Base-by-base conservation (phyloP, 495 filamentous ascomycete genomes). In the Glutinoglossum americanum region DNA sequence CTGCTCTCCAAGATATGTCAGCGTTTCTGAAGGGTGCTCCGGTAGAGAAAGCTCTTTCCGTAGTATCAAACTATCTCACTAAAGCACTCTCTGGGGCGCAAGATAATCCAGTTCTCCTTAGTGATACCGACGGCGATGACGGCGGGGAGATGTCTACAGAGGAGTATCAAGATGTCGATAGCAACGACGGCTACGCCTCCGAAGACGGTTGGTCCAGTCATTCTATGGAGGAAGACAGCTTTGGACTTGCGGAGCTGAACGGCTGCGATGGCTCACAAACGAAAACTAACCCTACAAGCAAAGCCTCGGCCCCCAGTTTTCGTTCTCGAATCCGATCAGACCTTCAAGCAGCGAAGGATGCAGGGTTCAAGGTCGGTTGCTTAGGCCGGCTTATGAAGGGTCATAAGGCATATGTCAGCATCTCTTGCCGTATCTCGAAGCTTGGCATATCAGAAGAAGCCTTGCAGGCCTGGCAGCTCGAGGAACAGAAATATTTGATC, bases 401-500 rank as follows among this genome's bases (percentile, higher is more conserved):
- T 0, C 45, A 55, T 17, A 64, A 70, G 9, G 78, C 74, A 39
- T 73, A 76, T 25, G 62, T 87, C 54, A 82, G 77, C 33, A 59
- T 94, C 7, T 83, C 82, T 0, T 75, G 83, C 49, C 80, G 80
- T 0, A 75, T 87, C 53, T 68, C 71, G 0, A 84, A 83, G 60
- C 74, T 95, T 1, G 81, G 76, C 1, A 77, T 97, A 28, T 87
- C 87, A 1, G 74, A 84, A 28, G 85, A 89, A 60, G 83, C 79
- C 0, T 74, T 84, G 68, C 74, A 80, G 61, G 83, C 87, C 15
- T 97, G 90, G 90, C 72, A 81, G 55, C 66, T 97, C 19, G 64
- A 76, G 15, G 65, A 70, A 0, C 66, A 70, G 0, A 80, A 93
- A 27, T 92, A 92, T 63, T 65, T 95, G 45, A 77, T 93, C 6